Base-by-base conservation (phyloP, 768 basidiomycete species). In the Steccherinum ochraceum region DNA sequence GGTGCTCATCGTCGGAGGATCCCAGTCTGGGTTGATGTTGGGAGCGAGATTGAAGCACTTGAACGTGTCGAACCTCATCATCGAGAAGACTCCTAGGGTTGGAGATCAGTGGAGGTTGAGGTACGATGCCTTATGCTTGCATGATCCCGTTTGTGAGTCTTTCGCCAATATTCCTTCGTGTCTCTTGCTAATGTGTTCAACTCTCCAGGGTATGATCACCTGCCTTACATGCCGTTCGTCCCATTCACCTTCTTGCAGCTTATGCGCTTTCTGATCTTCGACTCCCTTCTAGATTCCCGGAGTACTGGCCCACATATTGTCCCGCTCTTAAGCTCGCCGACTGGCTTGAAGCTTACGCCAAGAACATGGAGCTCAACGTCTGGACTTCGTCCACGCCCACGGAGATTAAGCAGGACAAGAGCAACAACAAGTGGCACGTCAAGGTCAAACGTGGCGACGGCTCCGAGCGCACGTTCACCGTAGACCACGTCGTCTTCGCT, bases 41-140 rank as follows among this genome's bases (percentile, higher is more conserved):
- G 80, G 80, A 0, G 83, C 81, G n/a, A 69, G 81, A 40, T 72
- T 86, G 50, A 78, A 80, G 59, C 66, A 66, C 3, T 66, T 83
- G 5, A 78, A 69, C 35, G 63, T 83, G 11, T 58, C 68, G 12
- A 65, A 69, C 7, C 67, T 86, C 5, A 66, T 89, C 12, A 69
- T 90, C 44, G 89, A 92, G 61, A 80, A 75, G 63, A 75, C 81
- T 46, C 52, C 61, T 11, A 66, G 77, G 18, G 73, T 86, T 21
- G 84, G 86, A 0, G 77, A 86, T 59, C 77, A 76, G 46, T 86
- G 84, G 85, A 68, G 84, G 51, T 69, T 74, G 30, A 70, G 87
- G 30, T 88, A 89, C 61, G 77, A 84, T 49, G 75, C 81, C 10
- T 65, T 86, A 35, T 83, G 80, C 45, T 64, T 86, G 24, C 84